Conservation (phyloP, 768 basidiomycete species). For the Hypholoma sublateritium region DNA sequence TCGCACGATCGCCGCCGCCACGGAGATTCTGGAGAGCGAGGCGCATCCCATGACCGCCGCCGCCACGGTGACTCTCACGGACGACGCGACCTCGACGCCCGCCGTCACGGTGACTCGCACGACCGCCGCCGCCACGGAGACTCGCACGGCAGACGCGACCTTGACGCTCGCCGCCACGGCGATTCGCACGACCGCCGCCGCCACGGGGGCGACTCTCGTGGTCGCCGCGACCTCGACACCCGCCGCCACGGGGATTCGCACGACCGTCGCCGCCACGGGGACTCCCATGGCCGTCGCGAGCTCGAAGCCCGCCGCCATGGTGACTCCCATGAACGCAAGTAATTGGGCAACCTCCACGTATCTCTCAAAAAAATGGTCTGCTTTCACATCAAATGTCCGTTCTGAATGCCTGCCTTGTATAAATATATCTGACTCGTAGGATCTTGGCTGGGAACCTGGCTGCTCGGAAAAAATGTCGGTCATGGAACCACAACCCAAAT, state of each 20-base stretch:
- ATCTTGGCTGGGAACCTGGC: too few species aligned
- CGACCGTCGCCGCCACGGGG: neutral
- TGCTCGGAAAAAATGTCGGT: too few species aligned
- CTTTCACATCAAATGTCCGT: too few species aligned
- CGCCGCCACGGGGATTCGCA: constrained; percentile 5
- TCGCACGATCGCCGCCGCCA: constrained; percentile 12
- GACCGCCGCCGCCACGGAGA: constrained; percentile 13
- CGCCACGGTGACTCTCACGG: constrained; percentile 13
- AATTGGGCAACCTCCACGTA: neutral
- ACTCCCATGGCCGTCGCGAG: constrained; percentile 4
- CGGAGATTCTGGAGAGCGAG: constrained; percentile 9
- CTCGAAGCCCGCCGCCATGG: constrained; percentile 14
- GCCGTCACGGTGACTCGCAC: constrained; percentile 6
- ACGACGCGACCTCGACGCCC: constrained; percentile 8
- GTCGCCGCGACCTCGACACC: neutral
- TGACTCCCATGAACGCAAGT: constrained; percentile 7
- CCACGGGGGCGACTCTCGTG: neutral
- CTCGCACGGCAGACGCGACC: constrained; percentile 4
- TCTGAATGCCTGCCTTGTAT: too few species aligned
- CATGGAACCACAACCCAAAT: too few species aligned
- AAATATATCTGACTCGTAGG: too few species aligned
- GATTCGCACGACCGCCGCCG: constrained; percentile 2
- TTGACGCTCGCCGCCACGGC: constrained; percentile 10
- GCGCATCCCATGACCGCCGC: constrained; percentile 9
- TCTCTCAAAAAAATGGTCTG: neutral